These are phyloP conservation scores for Zymoseptoria ardabiliae DNA, from an alignment of 2,329 filamentous ascomycete genomes.

Conservation along the genomic window DNA sequence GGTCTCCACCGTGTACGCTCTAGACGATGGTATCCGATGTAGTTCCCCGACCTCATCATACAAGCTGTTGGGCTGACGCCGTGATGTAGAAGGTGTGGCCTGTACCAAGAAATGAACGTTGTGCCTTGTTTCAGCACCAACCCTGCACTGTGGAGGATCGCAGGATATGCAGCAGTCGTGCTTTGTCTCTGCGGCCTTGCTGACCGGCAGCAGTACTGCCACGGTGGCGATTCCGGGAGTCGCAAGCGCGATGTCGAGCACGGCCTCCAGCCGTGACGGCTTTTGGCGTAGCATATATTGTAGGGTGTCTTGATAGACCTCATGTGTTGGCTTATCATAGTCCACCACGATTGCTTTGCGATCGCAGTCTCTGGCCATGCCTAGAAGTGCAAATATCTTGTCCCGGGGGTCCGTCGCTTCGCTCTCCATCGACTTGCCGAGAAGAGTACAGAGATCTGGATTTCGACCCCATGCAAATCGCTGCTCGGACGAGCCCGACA, in stretches of 20 bases:
- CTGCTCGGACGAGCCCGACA: not conserved
- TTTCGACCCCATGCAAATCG: not conserved
- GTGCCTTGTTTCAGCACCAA: no score
- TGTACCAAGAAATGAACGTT: no score
- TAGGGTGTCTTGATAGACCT: not conserved
- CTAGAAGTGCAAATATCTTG: not conserved
- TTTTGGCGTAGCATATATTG: not conserved
- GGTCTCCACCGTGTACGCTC: no score
- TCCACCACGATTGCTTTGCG: not conserved
- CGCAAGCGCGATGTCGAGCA: not conserved
- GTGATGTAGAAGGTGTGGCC: no score
- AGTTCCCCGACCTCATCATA: no score
- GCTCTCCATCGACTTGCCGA: not conserved
- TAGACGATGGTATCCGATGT: no score
- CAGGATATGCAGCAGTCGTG: no score
- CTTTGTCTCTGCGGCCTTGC: no score
- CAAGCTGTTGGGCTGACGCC: no score
- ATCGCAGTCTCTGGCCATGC: not conserved
- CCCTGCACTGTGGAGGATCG: no score
- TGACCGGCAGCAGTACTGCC: no score
- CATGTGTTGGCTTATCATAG: not conserved
- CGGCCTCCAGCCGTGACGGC: no score
- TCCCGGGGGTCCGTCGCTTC: not conserved
- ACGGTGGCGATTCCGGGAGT: not conserved
- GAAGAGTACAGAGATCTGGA: not conserved